These are phyloP conservation scores for Syzygium aqueum DNA, from an alignment of 345 rosid genomes.

Conservation along the genomic window DNA sequence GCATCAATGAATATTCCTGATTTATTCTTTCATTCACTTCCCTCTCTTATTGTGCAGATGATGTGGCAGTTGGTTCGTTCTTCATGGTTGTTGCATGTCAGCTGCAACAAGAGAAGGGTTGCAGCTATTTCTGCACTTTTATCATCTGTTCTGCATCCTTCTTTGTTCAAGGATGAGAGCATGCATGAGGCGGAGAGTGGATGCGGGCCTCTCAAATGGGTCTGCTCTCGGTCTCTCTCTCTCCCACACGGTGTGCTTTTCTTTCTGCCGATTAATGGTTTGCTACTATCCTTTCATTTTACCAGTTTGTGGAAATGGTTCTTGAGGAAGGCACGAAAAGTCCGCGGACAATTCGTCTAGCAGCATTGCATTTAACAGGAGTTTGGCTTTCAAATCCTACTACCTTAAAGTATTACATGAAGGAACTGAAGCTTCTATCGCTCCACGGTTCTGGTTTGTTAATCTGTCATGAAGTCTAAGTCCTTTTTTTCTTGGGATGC, in stretches of 20 bases:
- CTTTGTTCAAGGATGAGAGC: slow-evolving; percentile 48
- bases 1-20: not conserved
- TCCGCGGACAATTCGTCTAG: slow-evolving; percentile 96
- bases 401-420: slow-evolving; percentile 61
- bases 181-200: slow-evolving; percentile 55
- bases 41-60: slow-evolving; percentile 32
- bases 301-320: slow-evolving; percentile 76
- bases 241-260: not conserved
- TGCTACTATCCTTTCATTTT: not conserved
- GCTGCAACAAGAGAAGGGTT: slow-evolving; percentile 85
- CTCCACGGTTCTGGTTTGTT: slow-evolving; percentile 87
- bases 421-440: slow-evolving; percentile 78
- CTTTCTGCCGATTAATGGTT: not conserved
- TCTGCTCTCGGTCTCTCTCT: slow-evolving; percentile 20
- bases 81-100: slow-evolving; percentile 84
- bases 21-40: not conserved
- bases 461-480: not conserved
- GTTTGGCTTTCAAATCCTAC: slow-evolving; percentile 70
- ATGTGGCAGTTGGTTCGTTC: slow-evolving; percentile 85
- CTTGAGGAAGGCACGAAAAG: slow-evolving; percentile 89
- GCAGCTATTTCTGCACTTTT: slow-evolving; percentile 88
- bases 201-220: slow-evolving; percentile 92
- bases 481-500: not conserved
- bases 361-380: slow-evolving; percentile 89
- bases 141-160: slow-evolving; percentile 74